phyloP scores from a whole-genome alignment of 441 rosid species.

The Syzygium syzygioides region DNA sequence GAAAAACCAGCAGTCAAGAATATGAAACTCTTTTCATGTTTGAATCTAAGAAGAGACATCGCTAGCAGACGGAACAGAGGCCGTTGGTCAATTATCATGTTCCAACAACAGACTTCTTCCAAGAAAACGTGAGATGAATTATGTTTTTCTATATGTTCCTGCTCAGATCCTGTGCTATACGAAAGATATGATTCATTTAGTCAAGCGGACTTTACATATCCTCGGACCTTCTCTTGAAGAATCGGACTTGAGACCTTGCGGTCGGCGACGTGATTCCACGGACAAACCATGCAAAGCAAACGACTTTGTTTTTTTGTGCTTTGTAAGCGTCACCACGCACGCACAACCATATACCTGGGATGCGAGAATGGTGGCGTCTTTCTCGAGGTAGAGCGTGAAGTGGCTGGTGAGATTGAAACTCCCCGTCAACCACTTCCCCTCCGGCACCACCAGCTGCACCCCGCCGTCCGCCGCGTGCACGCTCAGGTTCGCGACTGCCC shows the following conservation, averaged over 20 bases:
- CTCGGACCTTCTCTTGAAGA: not conserved
- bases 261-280: not conserved
- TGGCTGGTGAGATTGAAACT: constrained; percentile 79
- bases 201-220: not conserved
- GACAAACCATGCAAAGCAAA: not conserved
- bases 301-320: not conserved
- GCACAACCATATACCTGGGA: constrained; percentile 39
- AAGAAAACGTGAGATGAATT: not conserved
- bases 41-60: not conserved
- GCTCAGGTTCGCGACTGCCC: constrained; percentile 43
- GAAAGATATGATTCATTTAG: not conserved
- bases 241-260: not conserved
- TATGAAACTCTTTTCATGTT: not conserved
- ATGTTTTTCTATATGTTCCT: not conserved
- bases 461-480: constrained; percentile 45
- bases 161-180: not conserved
- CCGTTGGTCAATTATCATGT: not conserved
- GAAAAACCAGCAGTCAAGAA: not conserved
- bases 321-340: not conserved
- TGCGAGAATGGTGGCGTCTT: constrained; percentile 61
- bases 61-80: not conserved
- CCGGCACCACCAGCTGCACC: constrained; percentile 65
- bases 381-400: constrained; percentile 65
- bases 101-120: not conserved
- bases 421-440: constrained; percentile 82